Evolutionary conservation across 2,329 filamentous ascomycete species (phyloP).

Genomic region (Didymellaceae sp.): DNA sequence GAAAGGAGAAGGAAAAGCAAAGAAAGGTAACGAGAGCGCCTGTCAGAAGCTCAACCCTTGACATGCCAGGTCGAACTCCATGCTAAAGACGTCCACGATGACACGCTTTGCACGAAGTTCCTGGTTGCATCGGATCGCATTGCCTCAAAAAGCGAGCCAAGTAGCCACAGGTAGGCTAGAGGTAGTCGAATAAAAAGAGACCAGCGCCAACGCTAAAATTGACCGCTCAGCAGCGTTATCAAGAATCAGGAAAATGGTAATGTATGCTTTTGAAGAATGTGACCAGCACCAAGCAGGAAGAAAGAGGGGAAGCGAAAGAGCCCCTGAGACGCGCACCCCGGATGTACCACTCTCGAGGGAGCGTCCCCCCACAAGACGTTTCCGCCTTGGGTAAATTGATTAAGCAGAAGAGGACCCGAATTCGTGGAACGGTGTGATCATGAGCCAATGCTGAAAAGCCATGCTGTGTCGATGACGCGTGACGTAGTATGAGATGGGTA

Average conservation of each 20-base stretch:
- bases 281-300: conserved; percentile 13
- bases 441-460: not conserved
- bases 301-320: not conserved
- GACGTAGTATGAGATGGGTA: conserved; percentile 25
- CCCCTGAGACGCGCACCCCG: conserved; percentile 11
- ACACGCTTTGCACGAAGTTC: conserved; percentile 6
- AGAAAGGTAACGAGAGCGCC: not conserved
- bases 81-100: not conserved
- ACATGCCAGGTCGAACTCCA: conserved; percentile 1
- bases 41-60: not conserved
- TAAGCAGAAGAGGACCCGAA: not conserved
- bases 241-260: conserved; percentile 5
- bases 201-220: conserved; percentile 18
- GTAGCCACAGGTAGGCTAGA: conserved; percentile 5
- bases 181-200: conserved; percentile 3
- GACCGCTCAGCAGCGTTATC: conserved; percentile 8
- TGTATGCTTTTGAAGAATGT: conserved; percentile 16
- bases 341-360: not conserved
- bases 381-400: conserved; percentile 8
- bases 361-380: conserved; percentile 13
- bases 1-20: not conserved
- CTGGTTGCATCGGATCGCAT: conserved; percentile 1
- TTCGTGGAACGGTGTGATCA: not conserved
- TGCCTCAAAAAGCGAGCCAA: conserved; percentile 7
- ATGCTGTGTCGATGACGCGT: conserved; percentile 17